Percentiles rank a stretch among this genome's conserved stretches.
phyloP scores from a whole-genome alignment of 2,329 filamentous ascomycete species.

The Ascochyta koolunga region DNA sequence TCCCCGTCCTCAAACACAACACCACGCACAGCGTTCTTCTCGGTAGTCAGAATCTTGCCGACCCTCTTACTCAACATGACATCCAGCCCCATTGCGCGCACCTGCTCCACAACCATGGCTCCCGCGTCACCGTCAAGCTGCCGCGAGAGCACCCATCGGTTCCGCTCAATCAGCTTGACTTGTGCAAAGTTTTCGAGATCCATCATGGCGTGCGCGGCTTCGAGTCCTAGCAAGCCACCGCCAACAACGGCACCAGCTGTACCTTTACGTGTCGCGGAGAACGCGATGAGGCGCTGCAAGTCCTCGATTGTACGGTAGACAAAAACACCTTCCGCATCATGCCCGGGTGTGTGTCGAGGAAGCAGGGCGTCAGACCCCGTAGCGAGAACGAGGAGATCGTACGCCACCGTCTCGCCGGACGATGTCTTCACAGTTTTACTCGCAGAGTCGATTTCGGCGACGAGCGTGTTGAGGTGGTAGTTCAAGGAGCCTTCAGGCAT shows the following conservation, averaged over 20 bases:
- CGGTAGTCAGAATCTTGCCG: conserved; percentile 71
- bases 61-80: conserved; percentile 80
- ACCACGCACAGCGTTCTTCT: conserved; percentile 71
- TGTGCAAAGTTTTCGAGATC: conserved; percentile 76
- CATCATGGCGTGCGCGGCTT: conserved; percentile 91
- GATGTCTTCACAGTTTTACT: conserved; percentile 73
- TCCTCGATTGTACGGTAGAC: conserved; percentile 89
- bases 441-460: conserved; percentile 68
- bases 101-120: conserved; percentile 80
- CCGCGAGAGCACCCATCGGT: conserved; percentile 79
- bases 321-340: conserved; percentile 83
- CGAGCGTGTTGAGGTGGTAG: conserved; percentile 76
- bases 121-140: conserved; percentile 85
- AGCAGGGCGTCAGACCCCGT: conserved; percentile 86
- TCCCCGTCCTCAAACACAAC: conserved; percentile 83
- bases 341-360: conserved; percentile 72
- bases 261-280: conserved; percentile 69
- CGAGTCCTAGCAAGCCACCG: conserved; percentile 82
- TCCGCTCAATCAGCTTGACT: conserved; percentile 81
- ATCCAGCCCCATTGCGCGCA: conserved; percentile 77
- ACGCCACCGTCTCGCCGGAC: conserved; percentile 71
- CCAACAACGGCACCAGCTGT: conserved; percentile 79
- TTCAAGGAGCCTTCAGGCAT: conserved; percentile 71
- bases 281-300: conserved; percentile 76
- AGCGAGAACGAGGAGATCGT: conserved; percentile 82